phyloP scores from a whole-genome alignment of 768 basidiomycete genomes.

The Kwoniella pini region DNA sequence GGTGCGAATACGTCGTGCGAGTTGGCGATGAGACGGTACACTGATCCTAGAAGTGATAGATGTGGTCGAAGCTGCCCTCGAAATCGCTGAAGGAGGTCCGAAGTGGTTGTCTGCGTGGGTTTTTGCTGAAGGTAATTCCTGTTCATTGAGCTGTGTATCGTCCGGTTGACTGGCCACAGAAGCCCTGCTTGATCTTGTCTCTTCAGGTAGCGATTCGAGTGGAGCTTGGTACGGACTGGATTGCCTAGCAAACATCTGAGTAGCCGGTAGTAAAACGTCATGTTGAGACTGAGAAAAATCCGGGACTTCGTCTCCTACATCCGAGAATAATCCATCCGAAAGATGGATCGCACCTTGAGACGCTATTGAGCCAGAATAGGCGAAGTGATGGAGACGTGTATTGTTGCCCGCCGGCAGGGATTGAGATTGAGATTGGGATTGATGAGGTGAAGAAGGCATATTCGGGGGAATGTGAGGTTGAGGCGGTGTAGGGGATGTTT shows the following conservation, averaged over 20 bases:
- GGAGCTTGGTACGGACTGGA: background rate
- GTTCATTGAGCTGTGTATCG: background rate
- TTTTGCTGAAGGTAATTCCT: background rate
- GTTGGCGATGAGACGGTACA: slow-evolving; percentile 15
- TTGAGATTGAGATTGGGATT: background rate
- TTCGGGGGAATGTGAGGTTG: background rate
- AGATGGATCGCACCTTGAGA: background rate
- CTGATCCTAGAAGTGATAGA: slow-evolving; percentile 2
- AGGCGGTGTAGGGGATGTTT: background rate
- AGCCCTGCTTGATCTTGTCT: background rate
- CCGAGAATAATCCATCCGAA: slow-evolving; percentile 4
- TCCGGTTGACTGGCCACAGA: slow-evolving; percentile 15
- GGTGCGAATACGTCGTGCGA: background rate
- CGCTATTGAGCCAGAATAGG: background rate
- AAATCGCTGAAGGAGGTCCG: background rate
- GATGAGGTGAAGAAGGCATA: background rate
- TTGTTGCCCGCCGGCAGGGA: background rate
- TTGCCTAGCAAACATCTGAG: slow-evolving; percentile 2
- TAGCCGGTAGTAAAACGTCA: slow-evolving; percentile 12
- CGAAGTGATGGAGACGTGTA: background rate
- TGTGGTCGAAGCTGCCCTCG: background rate
- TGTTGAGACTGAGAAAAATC: slow-evolving; percentile 7
- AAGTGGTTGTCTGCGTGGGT: background rate
- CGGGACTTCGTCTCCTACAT: background rate
- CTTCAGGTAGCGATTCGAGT: background rate